These are phyloP conservation scores for Colletotrichum spaethianum DNA, from an alignment of 2,329 filamentous ascomycete species.

Conservation along the genomic window DNA sequence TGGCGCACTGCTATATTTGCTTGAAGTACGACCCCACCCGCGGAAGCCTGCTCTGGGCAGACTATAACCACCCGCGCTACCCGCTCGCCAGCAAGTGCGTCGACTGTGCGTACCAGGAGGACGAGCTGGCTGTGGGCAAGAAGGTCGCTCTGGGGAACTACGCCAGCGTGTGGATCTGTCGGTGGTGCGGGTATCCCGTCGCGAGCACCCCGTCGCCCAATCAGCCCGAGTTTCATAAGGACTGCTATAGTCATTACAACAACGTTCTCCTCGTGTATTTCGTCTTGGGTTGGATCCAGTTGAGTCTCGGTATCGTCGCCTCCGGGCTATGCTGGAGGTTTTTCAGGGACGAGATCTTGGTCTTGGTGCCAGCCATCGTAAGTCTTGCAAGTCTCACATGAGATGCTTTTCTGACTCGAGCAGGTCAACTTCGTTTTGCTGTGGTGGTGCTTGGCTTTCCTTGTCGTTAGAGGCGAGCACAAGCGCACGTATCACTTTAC, in stretches of 20 bases:
- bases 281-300: conserved; percentile 55
- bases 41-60: conserved; percentile 51
- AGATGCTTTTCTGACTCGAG: conserved; percentile 14
- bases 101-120: conserved; percentile 52
- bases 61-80: conserved; percentile 48
- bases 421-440: conserved; percentile 56
- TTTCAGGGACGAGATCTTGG: conserved; percentile 48
- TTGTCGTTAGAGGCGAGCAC: conserved; percentile 51
- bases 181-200: conserved; percentile 61
- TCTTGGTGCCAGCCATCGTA: conserved; percentile 54
- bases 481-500: conserved; percentile 58
- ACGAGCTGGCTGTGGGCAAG: conserved; percentile 55
- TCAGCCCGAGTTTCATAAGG: conserved; percentile 57
- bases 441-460: conserved; percentile 52
- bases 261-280: conserved; percentile 55
- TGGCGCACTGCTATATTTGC: conserved; percentile 58
- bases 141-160: conserved; percentile 55
- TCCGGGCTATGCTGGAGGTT: conserved; percentile 56
- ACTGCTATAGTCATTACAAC: conserved; percentile 57
- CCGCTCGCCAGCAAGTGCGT: conserved; percentile 59
- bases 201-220: conserved; percentile 48
- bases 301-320: conserved; percentile 52
- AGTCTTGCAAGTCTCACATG: conserved; percentile 41
- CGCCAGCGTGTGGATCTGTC: conserved; percentile 55
- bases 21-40: conserved; percentile 52